Conservation (phyloP, 306 rosid genomes). For the Vicia faba region DNA sequence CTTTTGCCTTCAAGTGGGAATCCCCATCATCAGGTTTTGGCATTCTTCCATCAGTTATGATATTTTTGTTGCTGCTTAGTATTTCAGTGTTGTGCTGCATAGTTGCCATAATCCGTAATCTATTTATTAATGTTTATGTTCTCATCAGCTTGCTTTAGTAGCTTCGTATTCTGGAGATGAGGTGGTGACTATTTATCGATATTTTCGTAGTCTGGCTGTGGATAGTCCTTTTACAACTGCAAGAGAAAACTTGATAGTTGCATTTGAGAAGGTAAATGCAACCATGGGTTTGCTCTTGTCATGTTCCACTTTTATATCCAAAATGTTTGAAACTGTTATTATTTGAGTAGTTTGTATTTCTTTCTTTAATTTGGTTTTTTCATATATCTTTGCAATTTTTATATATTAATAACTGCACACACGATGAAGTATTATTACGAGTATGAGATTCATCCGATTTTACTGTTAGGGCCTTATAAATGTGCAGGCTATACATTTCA, state of each 20-base stretch:
- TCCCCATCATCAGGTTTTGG: conserved; percentile 90
- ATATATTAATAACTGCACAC: conserved; percentile 26
- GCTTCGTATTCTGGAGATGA: conserved; percentile 96
- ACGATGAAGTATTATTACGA: conserved; percentile 12
- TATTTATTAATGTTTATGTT: conserved; percentile 11
- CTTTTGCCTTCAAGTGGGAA: conserved; percentile 92
- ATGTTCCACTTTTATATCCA: neutral
- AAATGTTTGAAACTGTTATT: neutral
- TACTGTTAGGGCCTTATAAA: neutral
- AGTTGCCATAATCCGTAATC: conserved; percentile 17
- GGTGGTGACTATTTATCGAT: conserved; percentile 74
- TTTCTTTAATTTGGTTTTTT: neutral
- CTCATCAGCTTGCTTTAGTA: conserved; percentile 79
- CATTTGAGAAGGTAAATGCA: conserved; percentile 86
- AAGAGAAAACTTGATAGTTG: conserved; percentile 85
- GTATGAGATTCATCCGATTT: conserved; percentile 3
- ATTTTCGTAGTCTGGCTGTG: conserved; percentile 88
- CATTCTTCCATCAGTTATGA: conserved; percentile 1
- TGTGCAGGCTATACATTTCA: conserved; percentile 2
- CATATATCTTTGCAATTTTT: neutral
- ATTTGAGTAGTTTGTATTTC: neutral
- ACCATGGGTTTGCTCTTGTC: neutral
- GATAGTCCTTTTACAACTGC: conserved; percentile 91
- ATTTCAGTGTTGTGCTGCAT: neutral
- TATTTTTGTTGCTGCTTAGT: neutral